Base-by-base conservation (phyloP, 352 stramenopile species). In the Pythium scleroteichum region DNA sequence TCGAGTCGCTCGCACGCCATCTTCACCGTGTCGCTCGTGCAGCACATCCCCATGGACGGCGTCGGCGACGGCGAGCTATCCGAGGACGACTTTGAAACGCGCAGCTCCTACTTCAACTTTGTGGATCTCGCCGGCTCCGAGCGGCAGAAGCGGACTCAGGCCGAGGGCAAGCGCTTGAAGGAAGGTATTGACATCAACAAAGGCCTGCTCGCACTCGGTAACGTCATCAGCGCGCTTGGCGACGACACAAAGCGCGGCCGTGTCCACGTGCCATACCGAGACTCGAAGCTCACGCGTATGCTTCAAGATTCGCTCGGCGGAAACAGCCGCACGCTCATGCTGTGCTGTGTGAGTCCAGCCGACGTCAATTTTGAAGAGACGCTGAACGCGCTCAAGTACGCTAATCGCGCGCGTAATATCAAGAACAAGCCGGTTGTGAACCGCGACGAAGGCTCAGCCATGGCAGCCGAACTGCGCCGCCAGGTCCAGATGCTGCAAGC, bases 121-220 rank as follows among this genome's bases (percentile, higher is more conserved):
- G 91, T 97, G 27, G 91, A 97, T 80, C 72, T 97, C 17, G 91
- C 91, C 0, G 91, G 91, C 29, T 97, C 88, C 0, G 94, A 98
- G 66, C 89, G 92, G 26, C 84, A 98, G 65, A 99, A 99, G 63
- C 96, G 96, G 42, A 99, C 96, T 19, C 90, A 96, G 58, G 92
- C 95, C 0, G 80, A 97, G 50, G 94, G 83, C 24, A 90, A 93
- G 65, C 81, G 96, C 1, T 71, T 98, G 53, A 97, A 92, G 59
- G 96, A 99, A 82, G 96, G 94, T 29, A 98, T 99, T 44, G 89
- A 98, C 66, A 99, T 99, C 73, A 99, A 99, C 80, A 97, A 98
- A 72, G 97, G 97, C 3, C 80, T 99, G 20, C 78, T 99, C 16
- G 96, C 94, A 9, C 83, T 99, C 17, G 97, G 97, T 3, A 99